phyloP scores from a whole-genome alignment of 192 early-diverging fungal genomes.

The Linnemannia schmuckeri region DNA sequence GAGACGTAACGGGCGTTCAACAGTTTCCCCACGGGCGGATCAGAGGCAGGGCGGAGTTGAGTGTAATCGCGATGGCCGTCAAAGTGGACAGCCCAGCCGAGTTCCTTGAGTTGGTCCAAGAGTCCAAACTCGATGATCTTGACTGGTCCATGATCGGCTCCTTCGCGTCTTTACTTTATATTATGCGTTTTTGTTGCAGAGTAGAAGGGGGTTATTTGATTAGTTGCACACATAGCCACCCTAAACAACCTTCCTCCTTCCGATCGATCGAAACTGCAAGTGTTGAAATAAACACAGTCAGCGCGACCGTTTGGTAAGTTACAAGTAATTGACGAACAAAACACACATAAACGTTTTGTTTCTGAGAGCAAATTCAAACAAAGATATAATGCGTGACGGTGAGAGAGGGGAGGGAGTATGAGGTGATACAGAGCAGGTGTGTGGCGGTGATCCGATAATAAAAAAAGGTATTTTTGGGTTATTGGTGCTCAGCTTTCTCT shows the following conservation, averaged over 20 bases:
- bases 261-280: too few species aligned
- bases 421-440: not conserved
- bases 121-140: conserved; percentile 84
- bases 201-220: not conserved
- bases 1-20: conserved; percentile 88
- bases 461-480: not conserved
- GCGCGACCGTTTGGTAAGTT: too few species aligned
- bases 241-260: not conserved
- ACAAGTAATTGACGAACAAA: not conserved
- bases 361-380: not conserved
- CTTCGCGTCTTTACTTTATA: conserved; percentile 73
- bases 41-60: conserved; percentile 70
- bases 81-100: conserved; percentile 81
- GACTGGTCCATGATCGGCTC: conserved; percentile 87
- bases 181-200: not conserved
- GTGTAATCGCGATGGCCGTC: conserved; percentile 77
- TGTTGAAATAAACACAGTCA: too few species aligned
- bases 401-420: not conserved
- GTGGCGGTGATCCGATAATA: not conserved
- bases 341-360: not conserved
- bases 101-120: conserved; percentile 78
- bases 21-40: conserved; percentile 77
- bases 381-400: not conserved
- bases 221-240: not conserved
- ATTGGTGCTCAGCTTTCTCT: not conserved